phyloP scores from a whole-genome alignment of 805 yeast genomes.

The Candida tammaniensis region DNA sequence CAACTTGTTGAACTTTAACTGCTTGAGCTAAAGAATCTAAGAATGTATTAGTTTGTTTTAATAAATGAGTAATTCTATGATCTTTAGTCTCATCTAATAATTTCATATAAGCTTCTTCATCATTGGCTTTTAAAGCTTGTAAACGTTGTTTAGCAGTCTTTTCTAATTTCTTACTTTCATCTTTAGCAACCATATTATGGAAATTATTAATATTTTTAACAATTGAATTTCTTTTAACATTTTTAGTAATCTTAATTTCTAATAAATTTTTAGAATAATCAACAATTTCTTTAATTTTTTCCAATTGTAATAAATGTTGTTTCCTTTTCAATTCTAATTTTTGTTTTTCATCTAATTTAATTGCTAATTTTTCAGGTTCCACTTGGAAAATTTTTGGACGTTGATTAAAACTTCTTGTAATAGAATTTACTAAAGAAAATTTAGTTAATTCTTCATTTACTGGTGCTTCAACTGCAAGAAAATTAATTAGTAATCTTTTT shows the following conservation, averaged over 20 bases:
- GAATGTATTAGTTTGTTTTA: constrained; percentile 75
- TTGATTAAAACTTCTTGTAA: constrained; percentile 65
- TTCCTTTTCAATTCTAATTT: constrained; percentile 50
- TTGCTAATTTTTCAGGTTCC: constrained; percentile 73
- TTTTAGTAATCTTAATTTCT: constrained; percentile 19
- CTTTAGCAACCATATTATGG: constrained; percentile 64
- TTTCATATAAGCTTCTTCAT: constrained; percentile 84
- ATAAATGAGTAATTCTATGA: constrained; percentile 79
- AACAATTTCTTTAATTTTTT: constrained; percentile 39
- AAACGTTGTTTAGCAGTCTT: constrained; percentile 84
- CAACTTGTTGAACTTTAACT: constrained; percentile 72
- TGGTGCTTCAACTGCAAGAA: constrained; percentile 54
- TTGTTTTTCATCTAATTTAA: constrained; percentile 72
- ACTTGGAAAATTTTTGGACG: constrained; percentile 69
- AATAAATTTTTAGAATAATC: constrained; percentile 24
- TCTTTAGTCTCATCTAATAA: constrained; percentile 83
- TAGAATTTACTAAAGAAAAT: constrained; percentile 58
- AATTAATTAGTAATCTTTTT: constrained; percentile 57
- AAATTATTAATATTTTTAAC: constrained; percentile 40
- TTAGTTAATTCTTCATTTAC: constrained; percentile 48
- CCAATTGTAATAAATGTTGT: constrained; percentile 50
- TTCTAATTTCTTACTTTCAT: constrained; percentile 71
- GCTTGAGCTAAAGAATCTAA: constrained; percentile 77
- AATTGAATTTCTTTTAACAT: constrained; percentile 25
- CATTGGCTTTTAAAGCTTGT: constrained; percentile 82